Conservation (phyloP, 2,329 filamentous ascomycete species). For the Ceratocystis eucalypticola region DNA sequence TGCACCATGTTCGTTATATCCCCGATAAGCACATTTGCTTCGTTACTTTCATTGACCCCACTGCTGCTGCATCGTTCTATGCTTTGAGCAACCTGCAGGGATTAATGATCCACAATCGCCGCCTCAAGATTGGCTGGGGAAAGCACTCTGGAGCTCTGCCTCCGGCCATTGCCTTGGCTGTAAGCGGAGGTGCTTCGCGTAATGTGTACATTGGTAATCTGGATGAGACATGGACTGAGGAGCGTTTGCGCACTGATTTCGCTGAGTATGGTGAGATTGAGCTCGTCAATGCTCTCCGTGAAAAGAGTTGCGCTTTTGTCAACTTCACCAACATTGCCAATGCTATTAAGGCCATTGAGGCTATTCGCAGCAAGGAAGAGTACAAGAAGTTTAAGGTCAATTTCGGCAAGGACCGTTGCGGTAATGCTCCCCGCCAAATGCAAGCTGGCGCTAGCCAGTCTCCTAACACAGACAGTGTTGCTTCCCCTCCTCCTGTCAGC, state of each 20-base stretch:
- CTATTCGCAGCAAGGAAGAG: constrained; percentile 83
- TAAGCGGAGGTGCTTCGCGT: constrained; percentile 91
- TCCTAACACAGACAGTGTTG: constrained; percentile 48
- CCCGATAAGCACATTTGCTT: constrained; percentile 99
- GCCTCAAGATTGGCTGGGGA: constrained; percentile 97
- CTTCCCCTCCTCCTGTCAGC: constrained; percentile 42
- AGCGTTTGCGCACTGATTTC: constrained; percentile 89
- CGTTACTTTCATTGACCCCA: constrained; percentile 97
- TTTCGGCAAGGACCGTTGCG: constrained; percentile 96
- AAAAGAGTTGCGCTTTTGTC: constrained; percentile 99
- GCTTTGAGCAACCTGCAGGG: constrained; percentile 94
- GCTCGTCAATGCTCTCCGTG: constrained; percentile 85
- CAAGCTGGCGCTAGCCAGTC: constrained; percentile 47
- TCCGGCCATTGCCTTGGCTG: constrained; percentile 86
- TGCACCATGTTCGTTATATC: constrained; percentile 98
- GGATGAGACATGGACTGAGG: constrained; percentile 94
- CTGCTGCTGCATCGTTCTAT: constrained; percentile 93
- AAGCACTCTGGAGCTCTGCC: constrained; percentile 96
- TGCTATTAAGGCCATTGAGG: constrained; percentile 98
- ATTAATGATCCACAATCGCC: constrained; percentile 96
- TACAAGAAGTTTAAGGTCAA: constrained; percentile 99
- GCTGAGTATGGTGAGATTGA: constrained; percentile 97
- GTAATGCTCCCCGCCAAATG: constrained; percentile 85
- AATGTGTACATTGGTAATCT: constrained; percentile 98
- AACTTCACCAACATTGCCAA: constrained; percentile 99